Base-by-base conservation (phyloP, 2,329 filamentous ascomycete species). In the Aspergillus hiratsukae region DNA sequence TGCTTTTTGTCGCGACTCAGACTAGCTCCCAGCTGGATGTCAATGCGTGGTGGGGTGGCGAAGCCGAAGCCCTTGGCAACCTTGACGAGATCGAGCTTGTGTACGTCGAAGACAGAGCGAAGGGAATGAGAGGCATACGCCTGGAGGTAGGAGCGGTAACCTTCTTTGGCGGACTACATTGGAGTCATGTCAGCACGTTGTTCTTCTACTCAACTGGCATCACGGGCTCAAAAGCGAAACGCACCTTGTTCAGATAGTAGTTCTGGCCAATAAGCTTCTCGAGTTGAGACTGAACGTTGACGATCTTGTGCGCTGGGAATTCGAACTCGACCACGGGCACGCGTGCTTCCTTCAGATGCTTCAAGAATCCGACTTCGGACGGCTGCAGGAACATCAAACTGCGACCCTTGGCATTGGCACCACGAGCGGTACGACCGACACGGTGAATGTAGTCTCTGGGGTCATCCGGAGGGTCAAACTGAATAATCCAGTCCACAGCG, bases 241-340 rank as follows among this genome's bases (percentile, higher is more conserved):
- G 56, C 70, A 83, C 81, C 83, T 96, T 94, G 79, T 97, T 94
- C 57, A 99, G 83, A 75, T 97, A 97, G 80, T 97, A 97, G 76
- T 99, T 97, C 73, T 94, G 89, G 29, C 85, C 85, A 67, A 99
- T 95, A 63, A 97, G 83, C 77, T 93, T 94, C 81, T 97, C 93
- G 9, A 97, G 84, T 75, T 97, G 91, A 67, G 89, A 86, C 78
- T 95, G 87, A 64, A 96, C 87, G 69, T 95, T 94, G 68, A 93
- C 81, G 62, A 99, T 90, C 81, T 96, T 96, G 78, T 90, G 92
- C 55, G 86, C 81, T 1, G 93, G 93, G 70, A 99, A 94, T 69
- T 97, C 93, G 69, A 96, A 97, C 75, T 99, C 94, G 28, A 96
- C 90, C 6, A 99, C 87, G 1, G 94, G 94, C 1, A 99, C 92